Percentiles rank a stretch among this genome's conserved stretches.
Conservation (phyloP, 192 early-diverging fungal genomes). For the Linnemannia elongata region DNA sequence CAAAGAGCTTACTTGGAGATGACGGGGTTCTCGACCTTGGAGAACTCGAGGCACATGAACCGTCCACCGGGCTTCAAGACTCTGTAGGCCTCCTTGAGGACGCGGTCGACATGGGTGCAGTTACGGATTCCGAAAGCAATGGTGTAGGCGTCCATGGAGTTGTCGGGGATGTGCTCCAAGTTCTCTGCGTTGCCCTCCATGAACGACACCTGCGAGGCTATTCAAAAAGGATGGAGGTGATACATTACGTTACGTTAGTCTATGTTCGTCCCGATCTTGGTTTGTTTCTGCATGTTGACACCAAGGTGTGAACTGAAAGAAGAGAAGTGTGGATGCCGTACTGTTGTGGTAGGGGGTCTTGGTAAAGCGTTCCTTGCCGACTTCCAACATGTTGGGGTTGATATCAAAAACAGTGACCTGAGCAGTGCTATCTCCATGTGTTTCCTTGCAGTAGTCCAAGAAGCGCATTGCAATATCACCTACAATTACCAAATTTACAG, state of each 20-base stretch:
- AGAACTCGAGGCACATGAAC: constrained; percentile 97
- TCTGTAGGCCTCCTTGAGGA: constrained; percentile 90
- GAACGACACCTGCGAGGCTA: constrained; percentile 77
- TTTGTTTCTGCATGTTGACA: not conserved
- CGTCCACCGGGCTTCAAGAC: constrained; percentile 96
- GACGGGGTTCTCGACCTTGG: constrained; percentile 89
- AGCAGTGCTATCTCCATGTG: constrained; percentile 72
- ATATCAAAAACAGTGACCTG: constrained; percentile 94
- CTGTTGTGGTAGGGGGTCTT: constrained; percentile 64
- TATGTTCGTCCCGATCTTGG: not conserved
- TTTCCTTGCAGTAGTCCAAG: constrained; percentile 82
- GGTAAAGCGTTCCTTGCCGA: constrained; percentile 83
- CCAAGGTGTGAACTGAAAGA: not conserved
- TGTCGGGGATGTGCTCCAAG: constrained; percentile 78
- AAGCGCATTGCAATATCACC: constrained; percentile 97
- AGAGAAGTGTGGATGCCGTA: constrained; percentile 24
- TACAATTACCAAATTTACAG: constrained; percentile 27
- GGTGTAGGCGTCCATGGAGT: constrained; percentile 92
- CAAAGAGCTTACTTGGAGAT: constrained; percentile 74
- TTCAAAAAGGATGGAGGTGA: not conserved
- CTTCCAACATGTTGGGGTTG: constrained; percentile 95
- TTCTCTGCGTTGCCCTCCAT: constrained; percentile 92
- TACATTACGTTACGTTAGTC: not conserved
- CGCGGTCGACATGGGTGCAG: constrained; percentile 92
- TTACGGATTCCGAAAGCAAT: constrained; percentile 99